Conservation (phyloP, 257 asterid species). For the Jacaranda mimosifolia region DNA sequence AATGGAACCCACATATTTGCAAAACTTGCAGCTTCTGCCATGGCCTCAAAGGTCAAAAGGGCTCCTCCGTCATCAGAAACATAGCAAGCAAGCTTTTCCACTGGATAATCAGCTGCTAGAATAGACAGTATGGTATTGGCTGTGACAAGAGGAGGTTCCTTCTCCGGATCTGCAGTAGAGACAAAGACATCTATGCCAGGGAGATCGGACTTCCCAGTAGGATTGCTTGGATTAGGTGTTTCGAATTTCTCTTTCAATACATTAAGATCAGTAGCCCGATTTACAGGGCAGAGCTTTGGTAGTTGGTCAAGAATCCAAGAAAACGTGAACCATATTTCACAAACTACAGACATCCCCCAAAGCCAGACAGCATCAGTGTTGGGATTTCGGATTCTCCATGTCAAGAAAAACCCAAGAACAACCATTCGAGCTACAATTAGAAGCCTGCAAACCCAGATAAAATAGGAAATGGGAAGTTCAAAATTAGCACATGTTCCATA, state of each 20-base stretch:
- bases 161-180: constrained; percentile 84
- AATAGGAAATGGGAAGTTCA: constrained; percentile 16
- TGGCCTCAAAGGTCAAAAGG: constrained; percentile 78
- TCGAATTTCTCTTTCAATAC: constrained; percentile 78
- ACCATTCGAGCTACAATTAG: constrained; percentile 59
- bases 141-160: constrained; percentile 85
- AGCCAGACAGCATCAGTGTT: constrained; percentile 80
- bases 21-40: constrained; percentile 85
- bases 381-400: constrained; percentile 72
- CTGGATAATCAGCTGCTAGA: constrained; percentile 73
- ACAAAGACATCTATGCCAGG: constrained; percentile 75
- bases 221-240: constrained; percentile 59
- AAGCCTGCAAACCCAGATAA: constrained; percentile 50
- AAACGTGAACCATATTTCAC: constrained; percentile 81
- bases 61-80: constrained; percentile 89
- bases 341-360: constrained; percentile 82
- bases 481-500: constrained; percentile 35
- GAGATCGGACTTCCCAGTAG: constrained; percentile 77
- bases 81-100: constrained; percentile 77
- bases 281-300: constrained; percentile 74
- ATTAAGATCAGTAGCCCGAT: constrained; percentile 77
- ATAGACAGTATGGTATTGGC: constrained; percentile 79
- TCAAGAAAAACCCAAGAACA: constrained; percentile 69
- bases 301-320: constrained; percentile 84
- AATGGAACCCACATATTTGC: constrained; percentile 81